Base-by-base conservation (phyloP, 768 basidiomycete species). In the Pseudohyphozyma bogoriensis region DNA sequence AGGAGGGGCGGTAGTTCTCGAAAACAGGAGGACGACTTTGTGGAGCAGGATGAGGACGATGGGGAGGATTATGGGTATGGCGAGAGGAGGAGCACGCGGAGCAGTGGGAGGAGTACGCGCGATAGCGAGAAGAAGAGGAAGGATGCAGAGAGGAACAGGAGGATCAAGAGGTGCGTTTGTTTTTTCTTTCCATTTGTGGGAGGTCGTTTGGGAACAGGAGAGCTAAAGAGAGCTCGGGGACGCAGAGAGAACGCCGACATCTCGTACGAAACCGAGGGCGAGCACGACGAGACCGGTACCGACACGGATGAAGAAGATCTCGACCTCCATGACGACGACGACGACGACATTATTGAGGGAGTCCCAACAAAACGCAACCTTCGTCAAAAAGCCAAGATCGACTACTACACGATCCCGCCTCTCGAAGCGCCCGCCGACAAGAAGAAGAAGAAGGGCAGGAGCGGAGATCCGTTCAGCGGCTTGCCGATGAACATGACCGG, bases 401-500 rank as follows among this genome's bases (percentile, higher is more conserved):
- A 69, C 52, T 69, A 69, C 55, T 60, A 42, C n/a, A 51, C 47
- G 10, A 60, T 58, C 26, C 61, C 46, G 6, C 22, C 54, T 16
- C 51, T 59, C 46, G 63, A 66, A 33, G 58, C 55, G 44, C 26
- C 56, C 18, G 10, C 36, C 40, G 49, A 49, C 28, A 37, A 53
- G 39, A 60, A 59, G 45, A 55, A 45, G 32, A 58, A 60, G 53
- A 36, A 55, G 33, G 33, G 57, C 22, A 20, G n/a, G 8, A 29
- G 15, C 16, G 53, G 63, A 49, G 55, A 61, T n/a, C 61, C 62
- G 4, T 66, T 66, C 33, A 52, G 53, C 3, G 66, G 62, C 10
- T n/a, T 62, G 32, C 66, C 66, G n/a, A 50, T 51, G 12, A 67
- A 63, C 36, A 58, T 63, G 42, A 60, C 62, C 24, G 66, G 66